Evolutionary conservation across 2,329 filamentous ascomycete genomes (phyloP), one percentile per base, ranked within the genome.

Genomic region (Aspergillus amoenus): DNA sequence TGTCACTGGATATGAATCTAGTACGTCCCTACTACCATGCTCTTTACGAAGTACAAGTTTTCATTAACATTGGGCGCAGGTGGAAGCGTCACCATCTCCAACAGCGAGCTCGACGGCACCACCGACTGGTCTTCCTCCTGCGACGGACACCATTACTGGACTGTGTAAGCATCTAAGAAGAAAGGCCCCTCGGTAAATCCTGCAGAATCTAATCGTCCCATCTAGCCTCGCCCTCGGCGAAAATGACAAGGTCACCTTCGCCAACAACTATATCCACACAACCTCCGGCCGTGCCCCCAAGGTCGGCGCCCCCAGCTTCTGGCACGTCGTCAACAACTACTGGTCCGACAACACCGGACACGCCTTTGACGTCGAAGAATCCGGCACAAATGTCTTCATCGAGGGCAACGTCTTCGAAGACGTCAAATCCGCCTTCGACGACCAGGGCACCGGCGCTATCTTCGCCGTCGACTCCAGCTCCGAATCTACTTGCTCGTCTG

Each of bases 111-210:
- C 60, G 82, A 87, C 61, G 84, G 84, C 42, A 68, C 68, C 42
- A 79, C 79, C 21, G 70, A 70, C 40, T 85, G 78, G 76, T 84
- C 82, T 9, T 77, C 84, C 8, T 80, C 77, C 22, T 86, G 84
- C 71, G 77, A 85, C 65, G 76, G 74, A 24, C 76, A 82, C 67
- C 83, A 85, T 72, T 85, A 86, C 77, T 86, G 83, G 82, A 78
- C 73, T 39, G 67, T 85, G 64, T 69, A 60, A 54, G 57, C 52
- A 6, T 21, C 21, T 21, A 21, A 21, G 21, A 21, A 21, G 21
- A 21, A 21, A 21, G 3, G 1, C 21, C 3, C 21, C 21, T 21
- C 21, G 21, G 21, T 21, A 21, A 21, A 21, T 21, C 21, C 9
- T n/a, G n/a, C 18, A 3, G 6, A 49, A 12, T n/a, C 42, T 56